Conservation (phyloP, 352 stramenopile genomes). For the Pythium scleroteichum region DNA sequence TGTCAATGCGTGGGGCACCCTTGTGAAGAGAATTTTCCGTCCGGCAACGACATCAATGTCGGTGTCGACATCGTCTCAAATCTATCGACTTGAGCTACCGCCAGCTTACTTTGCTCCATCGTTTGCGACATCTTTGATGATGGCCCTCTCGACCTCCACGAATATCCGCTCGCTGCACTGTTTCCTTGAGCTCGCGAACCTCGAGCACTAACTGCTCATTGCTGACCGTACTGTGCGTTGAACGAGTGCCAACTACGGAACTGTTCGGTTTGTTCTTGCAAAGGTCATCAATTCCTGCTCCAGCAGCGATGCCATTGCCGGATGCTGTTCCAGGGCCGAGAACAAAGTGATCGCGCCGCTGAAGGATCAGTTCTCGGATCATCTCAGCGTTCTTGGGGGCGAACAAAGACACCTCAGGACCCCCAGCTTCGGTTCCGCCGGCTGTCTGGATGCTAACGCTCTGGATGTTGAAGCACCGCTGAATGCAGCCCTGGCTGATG, state of each 20-base stretch:
- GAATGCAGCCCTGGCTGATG: slow-evolving; percentile 24
- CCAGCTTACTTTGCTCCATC: slow-evolving; percentile 1
- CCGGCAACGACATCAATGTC: too few relatives aligned
- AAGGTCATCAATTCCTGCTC: slow-evolving; percentile 16
- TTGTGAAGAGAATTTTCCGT: slow-evolving; percentile 6
- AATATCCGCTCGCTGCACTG: slow-evolving; percentile 4
- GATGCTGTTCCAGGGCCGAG: neutral
- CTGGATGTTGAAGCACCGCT: slow-evolving; percentile 20
- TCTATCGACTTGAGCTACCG: slow-evolving; percentile 13
- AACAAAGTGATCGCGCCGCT: slow-evolving; percentile 23
- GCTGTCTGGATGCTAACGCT: slow-evolving; percentile 19
- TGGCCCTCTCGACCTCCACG: neutral
- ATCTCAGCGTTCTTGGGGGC: slow-evolving; percentile 25
- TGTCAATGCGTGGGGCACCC: neutral
- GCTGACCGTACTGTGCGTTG: neutral
- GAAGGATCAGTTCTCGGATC: slow-evolving; percentile 22
- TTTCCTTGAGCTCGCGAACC: slow-evolving; percentile 24
- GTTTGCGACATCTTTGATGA: neutral
- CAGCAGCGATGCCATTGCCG: slow-evolving; percentile 11
- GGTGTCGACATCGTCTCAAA: neutral
- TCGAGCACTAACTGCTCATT: slow-evolving; percentile 8
- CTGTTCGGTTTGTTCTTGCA: slow-evolving; percentile 1
- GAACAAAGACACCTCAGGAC: slow-evolving; percentile 10
- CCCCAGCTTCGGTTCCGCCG: neutral
- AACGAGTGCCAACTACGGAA: neutral